phyloP scores from a whole-genome alignment of 495 filamentous ascomycete genomes.

The Penicillium verhagenii region DNA sequence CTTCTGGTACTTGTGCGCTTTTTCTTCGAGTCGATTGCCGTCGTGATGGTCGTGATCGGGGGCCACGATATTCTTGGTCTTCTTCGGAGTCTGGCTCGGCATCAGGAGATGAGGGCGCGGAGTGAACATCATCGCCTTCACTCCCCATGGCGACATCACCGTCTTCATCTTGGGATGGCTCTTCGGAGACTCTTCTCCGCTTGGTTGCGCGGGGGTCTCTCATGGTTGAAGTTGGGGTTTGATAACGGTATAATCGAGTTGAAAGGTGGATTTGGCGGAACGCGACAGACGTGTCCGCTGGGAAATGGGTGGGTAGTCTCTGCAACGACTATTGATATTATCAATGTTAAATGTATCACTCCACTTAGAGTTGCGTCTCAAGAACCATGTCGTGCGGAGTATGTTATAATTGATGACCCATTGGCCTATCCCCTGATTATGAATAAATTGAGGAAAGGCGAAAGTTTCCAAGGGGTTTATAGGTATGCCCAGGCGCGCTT shows the following conservation, averaged over 20 bases:
- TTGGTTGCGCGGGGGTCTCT: conserved; percentile 42
- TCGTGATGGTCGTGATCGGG: conserved; percentile 18
- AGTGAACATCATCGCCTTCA: conserved; percentile 15
- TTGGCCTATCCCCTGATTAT: background rate
- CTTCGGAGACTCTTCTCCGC: conserved; percentile 40
- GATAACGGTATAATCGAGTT: background rate
- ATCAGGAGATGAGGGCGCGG: conserved; percentile 22
- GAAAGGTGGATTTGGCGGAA: background rate
- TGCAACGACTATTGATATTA: conserved; percentile 2
- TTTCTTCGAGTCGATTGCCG: conserved; percentile 26
- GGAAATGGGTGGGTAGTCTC: background rate
- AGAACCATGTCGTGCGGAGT: conserved; percentile 7
- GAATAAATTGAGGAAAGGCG: background rate
- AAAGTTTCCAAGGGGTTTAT: background rate
- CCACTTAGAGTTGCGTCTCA: background rate
- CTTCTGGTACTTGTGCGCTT: conserved; percentile 7
- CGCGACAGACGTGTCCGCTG: background rate
- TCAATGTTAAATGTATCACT: background rate
- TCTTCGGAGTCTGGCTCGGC: conserved; percentile 11
- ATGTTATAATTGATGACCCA: background rate
- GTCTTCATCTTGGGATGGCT: conserved; percentile 28
- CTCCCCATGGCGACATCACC: conserved; percentile 37
- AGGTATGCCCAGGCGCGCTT: background rate
- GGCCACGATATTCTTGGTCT: conserved; percentile 19
- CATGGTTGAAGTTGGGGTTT: conserved; percentile 20